Percentiles rank a stretch among this genome's conserved stretches.
phyloP scores from a whole-genome alignment of 169 alveolate genomes.

The Eimeria falciformis region DNA sequence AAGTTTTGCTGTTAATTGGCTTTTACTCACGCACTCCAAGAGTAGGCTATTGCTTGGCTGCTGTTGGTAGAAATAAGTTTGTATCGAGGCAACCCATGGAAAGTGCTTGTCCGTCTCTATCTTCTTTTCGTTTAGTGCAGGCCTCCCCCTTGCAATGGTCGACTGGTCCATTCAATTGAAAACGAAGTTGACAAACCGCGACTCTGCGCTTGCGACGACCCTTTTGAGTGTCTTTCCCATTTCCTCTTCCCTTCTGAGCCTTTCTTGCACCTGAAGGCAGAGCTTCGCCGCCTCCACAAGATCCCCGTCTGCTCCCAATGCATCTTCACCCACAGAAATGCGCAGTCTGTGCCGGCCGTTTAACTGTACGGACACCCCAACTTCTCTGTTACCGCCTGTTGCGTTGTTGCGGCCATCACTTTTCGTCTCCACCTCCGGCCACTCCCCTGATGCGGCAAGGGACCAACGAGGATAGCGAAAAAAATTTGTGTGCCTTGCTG shows the following conservation, averaged over 20 bases:
- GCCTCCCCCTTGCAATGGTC: no score
- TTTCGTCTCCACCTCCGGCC: background rate
- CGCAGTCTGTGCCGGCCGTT: slow-evolving; percentile 18
- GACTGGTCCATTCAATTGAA: background rate
- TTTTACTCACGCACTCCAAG: no score
- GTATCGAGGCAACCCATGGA: no score
- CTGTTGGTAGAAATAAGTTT: no score
- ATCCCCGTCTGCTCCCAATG: no score
- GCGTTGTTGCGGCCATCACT: background rate
- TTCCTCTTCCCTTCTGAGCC: background rate
- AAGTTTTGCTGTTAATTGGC: no score
- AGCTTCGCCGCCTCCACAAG: background rate
- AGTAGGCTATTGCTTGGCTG: no score
- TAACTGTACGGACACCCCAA: slow-evolving; percentile 26
- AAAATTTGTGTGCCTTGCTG: background rate
- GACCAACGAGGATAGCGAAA: background rate
- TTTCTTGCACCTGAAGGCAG: background rate
- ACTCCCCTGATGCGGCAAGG: slow-evolving; percentile 49
- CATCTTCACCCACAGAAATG: no score
- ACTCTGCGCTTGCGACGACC: background rate
- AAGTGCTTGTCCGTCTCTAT: no score
- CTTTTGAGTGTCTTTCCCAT: background rate
- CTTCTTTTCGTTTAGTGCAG: no score
- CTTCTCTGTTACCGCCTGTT: background rate
- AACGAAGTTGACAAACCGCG: background rate